A percentile compares a stretch with the other conserved stretches of the same genome.
phyloP scores from a whole-genome alignment of 2,329 filamentous ascomycete species.

The Rutstroemia sp. region DNA sequence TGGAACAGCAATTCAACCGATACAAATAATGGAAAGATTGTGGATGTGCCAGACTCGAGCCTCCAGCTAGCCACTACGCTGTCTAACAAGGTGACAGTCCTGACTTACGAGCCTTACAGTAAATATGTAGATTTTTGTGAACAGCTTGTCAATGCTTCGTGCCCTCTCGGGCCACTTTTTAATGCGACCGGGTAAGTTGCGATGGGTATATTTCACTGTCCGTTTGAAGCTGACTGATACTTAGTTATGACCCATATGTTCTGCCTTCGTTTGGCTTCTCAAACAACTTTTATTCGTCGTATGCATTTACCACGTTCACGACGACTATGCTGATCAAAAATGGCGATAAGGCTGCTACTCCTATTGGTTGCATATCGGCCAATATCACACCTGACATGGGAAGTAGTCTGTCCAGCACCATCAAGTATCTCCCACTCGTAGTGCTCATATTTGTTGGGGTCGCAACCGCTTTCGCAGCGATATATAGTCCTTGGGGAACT shows the following conservation, averaged over 20 bases:
- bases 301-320: conserved; percentile 77
- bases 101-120: conserved; percentile 67
- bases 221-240: conserved; percentile 1
- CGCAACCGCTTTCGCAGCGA: conserved; percentile 75
- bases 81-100: conserved; percentile 60
- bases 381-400: conserved; percentile 80
- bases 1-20: conserved; percentile 49
- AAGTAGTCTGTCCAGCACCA: conserved; percentile 52
- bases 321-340: conserved; percentile 68
- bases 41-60: conserved; percentile 38
- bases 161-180: conserved; percentile 72
- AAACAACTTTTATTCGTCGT: conserved; percentile 72
- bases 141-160: conserved; percentile 51
- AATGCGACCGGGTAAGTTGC: conserved; percentile 41
- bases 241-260: conserved; percentile 33
- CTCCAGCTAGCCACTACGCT: conserved; percentile 63
- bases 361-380: conserved; percentile 75
- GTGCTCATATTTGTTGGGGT: conserved; percentile 73
- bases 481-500: conserved; percentile 91
- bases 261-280: conserved; percentile 68
- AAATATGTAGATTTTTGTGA: conserved; percentile 58
- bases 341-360: conserved; percentile 55
- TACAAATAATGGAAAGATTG: conserved; percentile 64
- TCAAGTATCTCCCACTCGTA: conserved; percentile 70
- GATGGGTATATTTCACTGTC: neutral